phyloP scores from a whole-genome alignment of 2,329 filamentous ascomycete species.

The Sarocladiaceae sp. region DNA sequence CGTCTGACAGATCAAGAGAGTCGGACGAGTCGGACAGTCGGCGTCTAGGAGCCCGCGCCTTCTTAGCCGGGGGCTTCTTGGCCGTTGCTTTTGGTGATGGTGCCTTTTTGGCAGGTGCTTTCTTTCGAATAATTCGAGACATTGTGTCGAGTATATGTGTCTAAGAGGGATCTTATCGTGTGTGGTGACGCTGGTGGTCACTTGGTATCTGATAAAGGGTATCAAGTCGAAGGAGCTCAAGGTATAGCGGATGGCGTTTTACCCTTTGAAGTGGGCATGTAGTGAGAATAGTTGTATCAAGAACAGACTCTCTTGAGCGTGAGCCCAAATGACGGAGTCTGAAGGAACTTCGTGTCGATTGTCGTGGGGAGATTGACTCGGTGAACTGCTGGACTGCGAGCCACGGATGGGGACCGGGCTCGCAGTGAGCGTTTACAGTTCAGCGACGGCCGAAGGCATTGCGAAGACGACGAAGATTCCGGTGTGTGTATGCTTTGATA shows the following conservation, averaged over 20 bases:
- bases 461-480: constrained; percentile 61
- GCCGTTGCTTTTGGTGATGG: too few species aligned
- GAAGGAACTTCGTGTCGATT: constrained; percentile 64
- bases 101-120: constrained; percentile 6
- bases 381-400: constrained; percentile 83
- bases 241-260: constrained; percentile 19
- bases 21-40: constrained; percentile 47
- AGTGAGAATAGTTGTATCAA: constrained; percentile 27
- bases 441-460: constrained; percentile 74
- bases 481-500: constrained; percentile 27
- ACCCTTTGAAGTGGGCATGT: constrained; percentile 23
- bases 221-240: too few species aligned
- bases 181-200: too few species aligned
- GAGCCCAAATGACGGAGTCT: constrained; percentile 39
- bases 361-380: constrained; percentile 49
- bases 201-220: too few species aligned
- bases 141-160: background rate
- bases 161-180: too few species aligned
- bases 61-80: background rate
- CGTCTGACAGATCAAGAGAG: constrained; percentile 56
- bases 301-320: constrained; percentile 32
- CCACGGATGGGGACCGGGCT: constrained; percentile 47
- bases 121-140: constrained; percentile 4
- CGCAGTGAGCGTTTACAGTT: constrained; percentile 89
- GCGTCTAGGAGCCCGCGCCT: constrained; percentile 29